Evolutionary conservation across 176 grass and related monocot genomes (phyloP).

Genomic region (Leersia perrieri): DNA sequence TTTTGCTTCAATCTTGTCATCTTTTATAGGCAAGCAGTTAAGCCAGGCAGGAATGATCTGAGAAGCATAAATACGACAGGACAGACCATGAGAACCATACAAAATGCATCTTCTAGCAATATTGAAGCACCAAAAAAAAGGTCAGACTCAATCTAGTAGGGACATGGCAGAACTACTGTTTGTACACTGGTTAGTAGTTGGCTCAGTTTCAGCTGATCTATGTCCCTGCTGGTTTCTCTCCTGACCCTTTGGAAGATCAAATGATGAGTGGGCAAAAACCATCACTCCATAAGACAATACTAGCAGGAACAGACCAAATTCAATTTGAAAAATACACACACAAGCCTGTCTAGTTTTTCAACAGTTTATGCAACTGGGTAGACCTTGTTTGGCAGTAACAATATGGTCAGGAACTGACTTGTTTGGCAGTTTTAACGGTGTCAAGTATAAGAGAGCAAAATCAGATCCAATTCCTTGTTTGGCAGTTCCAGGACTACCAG

Average conservation of each 20-base stretch:
- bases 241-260: background rate
- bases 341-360: background rate
- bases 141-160: background rate
- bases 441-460: background rate
- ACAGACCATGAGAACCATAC: slow-evolving; percentile 1
- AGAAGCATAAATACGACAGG: slow-evolving; percentile 10
- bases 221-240: background rate
- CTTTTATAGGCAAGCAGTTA: slow-evolving; percentile 87
- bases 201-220: background rate
- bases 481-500: no score
- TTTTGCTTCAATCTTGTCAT: slow-evolving; percentile 98
- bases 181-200: background rate
- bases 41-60: slow-evolving; percentile 94
- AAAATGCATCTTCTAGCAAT: background rate
- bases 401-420: no score
- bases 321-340: background rate
- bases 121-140: background rate
- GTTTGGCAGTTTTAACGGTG: background rate
- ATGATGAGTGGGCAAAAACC: background rate
- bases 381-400: no score
- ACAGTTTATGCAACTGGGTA: background rate
- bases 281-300: background rate
- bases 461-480: background rate
- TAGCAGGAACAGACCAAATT: background rate
- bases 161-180: background rate